These are phyloP conservation scores for Eucalyptus sideroxylon DNA, from an alignment of 345 rosid genomes.

Conservation along the genomic window DNA sequence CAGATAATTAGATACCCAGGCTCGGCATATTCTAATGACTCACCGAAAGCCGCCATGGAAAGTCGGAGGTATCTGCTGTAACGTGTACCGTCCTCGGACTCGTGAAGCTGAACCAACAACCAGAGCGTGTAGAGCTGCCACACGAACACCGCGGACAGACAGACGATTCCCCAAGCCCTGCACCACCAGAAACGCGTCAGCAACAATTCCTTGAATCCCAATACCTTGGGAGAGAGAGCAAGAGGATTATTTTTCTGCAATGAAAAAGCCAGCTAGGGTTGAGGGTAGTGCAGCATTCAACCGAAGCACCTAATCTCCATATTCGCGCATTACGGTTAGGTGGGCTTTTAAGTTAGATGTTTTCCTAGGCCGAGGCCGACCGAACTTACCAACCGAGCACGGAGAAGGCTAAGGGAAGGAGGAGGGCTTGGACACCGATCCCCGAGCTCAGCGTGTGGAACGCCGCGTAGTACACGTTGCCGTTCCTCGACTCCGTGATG, in stretches of 20 bases:
- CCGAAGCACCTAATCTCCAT: neutral
- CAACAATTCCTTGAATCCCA: neutral
- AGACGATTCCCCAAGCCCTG: slow-evolving; percentile 49
- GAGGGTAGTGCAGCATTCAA: neutral
- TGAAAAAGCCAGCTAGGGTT: neutral
- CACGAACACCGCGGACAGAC: slow-evolving; percentile 23
- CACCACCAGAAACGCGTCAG: neutral
- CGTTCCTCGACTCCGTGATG: slow-evolving; percentile 49
- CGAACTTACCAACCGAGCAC: slow-evolving; percentile 38
- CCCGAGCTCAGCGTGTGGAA: slow-evolving; percentile 49
- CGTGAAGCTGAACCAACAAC: slow-evolving; percentile 44
- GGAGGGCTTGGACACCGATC: slow-evolving; percentile 44
- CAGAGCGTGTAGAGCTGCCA: slow-evolving; percentile 58
- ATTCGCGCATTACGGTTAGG: neutral
- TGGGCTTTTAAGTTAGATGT: neutral
- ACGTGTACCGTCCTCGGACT: slow-evolving; percentile 31
- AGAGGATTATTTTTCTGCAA: neutral
- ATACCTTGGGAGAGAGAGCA: neutral
- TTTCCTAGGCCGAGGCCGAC: neutral
- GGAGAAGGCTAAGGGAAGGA: slow-evolving; percentile 47
- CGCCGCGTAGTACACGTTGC: slow-evolving; percentile 38
- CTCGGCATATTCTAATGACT: neutral
- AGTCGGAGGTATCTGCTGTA: slow-evolving; percentile 49
- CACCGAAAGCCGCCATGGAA: slow-evolving; percentile 49
- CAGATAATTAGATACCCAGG: neutral